Conservation (phyloP, 495 filamentous ascomycete genomes). For the Immersiella caudata region DNA sequence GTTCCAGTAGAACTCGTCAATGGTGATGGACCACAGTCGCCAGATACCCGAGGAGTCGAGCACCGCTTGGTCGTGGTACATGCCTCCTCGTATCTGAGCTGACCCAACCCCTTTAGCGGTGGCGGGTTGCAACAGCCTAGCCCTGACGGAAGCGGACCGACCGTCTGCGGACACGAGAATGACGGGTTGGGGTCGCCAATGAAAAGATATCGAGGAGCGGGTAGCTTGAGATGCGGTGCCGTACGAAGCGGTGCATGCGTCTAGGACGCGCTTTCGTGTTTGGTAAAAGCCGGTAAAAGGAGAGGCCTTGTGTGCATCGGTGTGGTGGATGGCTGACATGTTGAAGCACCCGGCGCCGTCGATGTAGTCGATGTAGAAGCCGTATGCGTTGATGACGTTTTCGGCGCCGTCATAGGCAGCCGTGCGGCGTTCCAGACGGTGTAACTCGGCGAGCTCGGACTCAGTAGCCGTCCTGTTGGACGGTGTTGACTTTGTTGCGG, state of each 20-base stretch:
- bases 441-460: constrained; percentile 14
- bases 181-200: constrained; percentile 28
- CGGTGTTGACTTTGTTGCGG: neutral
- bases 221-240: constrained; percentile 10
- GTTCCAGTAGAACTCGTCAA: constrained; percentile 32
- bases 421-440: constrained; percentile 13
- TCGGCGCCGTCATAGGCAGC: constrained; percentile 27
- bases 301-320: constrained; percentile 16
- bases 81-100: constrained; percentile 13
- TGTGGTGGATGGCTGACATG: constrained; percentile 21
- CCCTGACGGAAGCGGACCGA: constrained; percentile 17
- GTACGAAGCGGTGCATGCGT: constrained; percentile 22
- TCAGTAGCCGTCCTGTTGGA: neutral
- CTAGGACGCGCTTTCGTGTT: constrained; percentile 12
- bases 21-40: constrained; percentile 25
- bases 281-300: constrained; percentile 27
- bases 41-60: constrained; percentile 19
- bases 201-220: constrained; percentile 20
- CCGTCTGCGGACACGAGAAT: constrained; percentile 23
- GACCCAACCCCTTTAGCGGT: neutral
- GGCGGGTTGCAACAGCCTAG: constrained; percentile 19
- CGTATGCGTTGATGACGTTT: constrained; percentile 23
- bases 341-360: constrained; percentile 25
- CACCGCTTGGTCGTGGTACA: constrained; percentile 29
- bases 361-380: constrained; percentile 24